Evolutionary conservation across 768 basidiomycete genomes (phyloP), one percentile per base, ranked within the genome.

Genomic region (Lentinus brumalis): DNA sequence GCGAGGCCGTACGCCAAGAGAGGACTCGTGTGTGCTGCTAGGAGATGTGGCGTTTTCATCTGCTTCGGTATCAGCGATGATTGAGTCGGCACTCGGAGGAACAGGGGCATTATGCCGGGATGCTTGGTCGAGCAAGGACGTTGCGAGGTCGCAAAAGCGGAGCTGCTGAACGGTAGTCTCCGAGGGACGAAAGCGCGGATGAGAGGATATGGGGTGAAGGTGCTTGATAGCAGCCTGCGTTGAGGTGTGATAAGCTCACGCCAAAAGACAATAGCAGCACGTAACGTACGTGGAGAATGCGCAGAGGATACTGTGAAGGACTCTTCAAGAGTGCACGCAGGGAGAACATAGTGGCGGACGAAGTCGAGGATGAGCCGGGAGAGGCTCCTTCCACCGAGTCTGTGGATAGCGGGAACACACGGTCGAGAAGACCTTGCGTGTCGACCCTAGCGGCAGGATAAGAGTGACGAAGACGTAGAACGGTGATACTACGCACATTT

Each of bases 351-450:
- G 60, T 59, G 5, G 65, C 44, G 15, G 69, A 61, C 11, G 67
- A 53, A 26, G 58, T 62, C 2, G 69, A 59, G 10, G 59, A 45
- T 9, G 73, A 66, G 35, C 73, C 72, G 47, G 77, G 77, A 2
- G 80, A 76, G 16, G 78, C 74, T 1, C 82, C 76, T n/a, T 76
- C 71, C 41, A 76, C 71, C 45, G 76, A 73, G 64, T 77, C 71
- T 55, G 76, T 70, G 21, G 77, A 76, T 26, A 86, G 76, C 40
- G 86, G 84, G 69, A 89, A 88, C 63, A 90, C 87, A 66, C 91
- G 87, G 78, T 93, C 91, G 10, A 94, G 84, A 5, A 94, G 78
- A 50, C 86, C 89, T 65, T 91, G 90, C 0, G 80, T 80, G 72
- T 94, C 92, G 61, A 85, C 75, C 66, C 89, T 90, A 46, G 50